Conservation (phyloP, 805 yeast species). For the Candida gorgasii region DNA sequence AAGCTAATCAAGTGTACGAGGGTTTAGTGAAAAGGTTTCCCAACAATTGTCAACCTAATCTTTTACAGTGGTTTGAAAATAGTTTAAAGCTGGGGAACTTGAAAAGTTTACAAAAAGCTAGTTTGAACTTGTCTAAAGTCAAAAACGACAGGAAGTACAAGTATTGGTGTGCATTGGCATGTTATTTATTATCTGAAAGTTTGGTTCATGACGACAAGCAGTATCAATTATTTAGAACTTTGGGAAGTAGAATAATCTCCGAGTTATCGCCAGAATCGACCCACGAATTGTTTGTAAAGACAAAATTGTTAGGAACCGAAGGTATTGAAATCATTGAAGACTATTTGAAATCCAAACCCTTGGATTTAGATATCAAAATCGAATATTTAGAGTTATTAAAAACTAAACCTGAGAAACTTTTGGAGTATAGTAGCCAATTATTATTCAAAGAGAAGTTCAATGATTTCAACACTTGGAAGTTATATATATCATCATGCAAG, state of each 20-base stretch:
- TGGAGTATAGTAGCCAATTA: constrained; percentile 37
- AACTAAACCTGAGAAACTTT: constrained; percentile 45
- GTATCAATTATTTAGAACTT: constrained; percentile 51
- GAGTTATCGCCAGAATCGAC: constrained; percentile 53
- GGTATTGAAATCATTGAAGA: constrained; percentile 14
- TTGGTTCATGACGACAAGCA: constrained; percentile 41
- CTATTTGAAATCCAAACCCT: constrained; percentile 19
- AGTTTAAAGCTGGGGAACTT: constrained; percentile 50
- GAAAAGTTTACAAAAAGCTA: constrained; percentile 52
- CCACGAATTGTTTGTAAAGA: constrained; percentile 67
- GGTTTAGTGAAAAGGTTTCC: constrained; percentile 60
- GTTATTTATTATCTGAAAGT: constrained; percentile 42
- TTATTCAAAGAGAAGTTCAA: constrained; percentile 56
- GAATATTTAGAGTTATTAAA: constrained; percentile 51
- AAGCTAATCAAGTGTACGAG: constrained; percentile 54
- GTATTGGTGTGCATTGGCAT: constrained; percentile 58
- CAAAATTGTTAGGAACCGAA: constrained; percentile 23
- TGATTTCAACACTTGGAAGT: constrained; percentile 77
- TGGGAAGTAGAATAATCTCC: constrained; percentile 61
- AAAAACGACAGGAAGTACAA: constrained; percentile 31
- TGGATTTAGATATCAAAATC: constrained; percentile 66
- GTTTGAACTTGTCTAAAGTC: constrained; percentile 41
- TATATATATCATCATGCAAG: constrained; percentile 47
- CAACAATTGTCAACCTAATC: constrained; percentile 35
- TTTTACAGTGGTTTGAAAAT: constrained; percentile 58